These are phyloP conservation scores for Fusarium mangiferae DNA, from an alignment of 2,329 filamentous ascomycete species.

Conservation along the genomic window DNA sequence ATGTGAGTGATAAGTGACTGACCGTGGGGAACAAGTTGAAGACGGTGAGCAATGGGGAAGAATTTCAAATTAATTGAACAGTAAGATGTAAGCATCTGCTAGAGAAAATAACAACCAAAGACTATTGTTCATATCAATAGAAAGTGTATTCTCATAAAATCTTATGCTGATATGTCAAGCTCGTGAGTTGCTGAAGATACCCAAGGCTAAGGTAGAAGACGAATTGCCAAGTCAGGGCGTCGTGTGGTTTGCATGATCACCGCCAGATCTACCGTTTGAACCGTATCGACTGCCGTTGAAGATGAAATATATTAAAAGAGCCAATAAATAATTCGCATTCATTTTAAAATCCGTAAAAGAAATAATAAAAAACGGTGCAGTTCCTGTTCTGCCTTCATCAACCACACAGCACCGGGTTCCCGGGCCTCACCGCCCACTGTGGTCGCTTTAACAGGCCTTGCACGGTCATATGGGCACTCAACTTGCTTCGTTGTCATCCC, in stretches of 20 bases:
- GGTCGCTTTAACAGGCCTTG: conserved; percentile 30
- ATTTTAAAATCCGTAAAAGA: background rate
- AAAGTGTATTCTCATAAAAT: background rate
- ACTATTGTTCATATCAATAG: background rate
- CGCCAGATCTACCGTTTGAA: conserved; percentile 13
- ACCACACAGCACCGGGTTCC: conserved; percentile 38
- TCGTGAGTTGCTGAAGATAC: background rate
- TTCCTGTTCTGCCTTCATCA: conserved; percentile 1
- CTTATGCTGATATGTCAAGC: background rate
- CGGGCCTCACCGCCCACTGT: conserved; percentile 40
- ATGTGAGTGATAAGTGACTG: conserved; percentile 2
- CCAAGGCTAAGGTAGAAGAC: too few relatives aligned
- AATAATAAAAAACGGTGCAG: background rate
- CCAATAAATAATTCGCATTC: conserved; percentile 17
- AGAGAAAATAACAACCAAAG: accelerated
- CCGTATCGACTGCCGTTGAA: background rate
- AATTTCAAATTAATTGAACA: background rate
- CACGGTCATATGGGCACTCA: conserved; percentile 50
- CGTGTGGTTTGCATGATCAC: background rate
- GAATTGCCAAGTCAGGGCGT: background rate
- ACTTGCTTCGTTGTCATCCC: conserved; percentile 23
- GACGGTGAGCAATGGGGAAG: conserved; percentile 1
- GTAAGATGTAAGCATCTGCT: accelerated
- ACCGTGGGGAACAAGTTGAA: background rate
- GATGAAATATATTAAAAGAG: background rate